These are phyloP conservation scores for Fomitopsis pinicola DNA, from an alignment of 1,284 basidiomycete genomes.

Conservation along the genomic window DNA sequence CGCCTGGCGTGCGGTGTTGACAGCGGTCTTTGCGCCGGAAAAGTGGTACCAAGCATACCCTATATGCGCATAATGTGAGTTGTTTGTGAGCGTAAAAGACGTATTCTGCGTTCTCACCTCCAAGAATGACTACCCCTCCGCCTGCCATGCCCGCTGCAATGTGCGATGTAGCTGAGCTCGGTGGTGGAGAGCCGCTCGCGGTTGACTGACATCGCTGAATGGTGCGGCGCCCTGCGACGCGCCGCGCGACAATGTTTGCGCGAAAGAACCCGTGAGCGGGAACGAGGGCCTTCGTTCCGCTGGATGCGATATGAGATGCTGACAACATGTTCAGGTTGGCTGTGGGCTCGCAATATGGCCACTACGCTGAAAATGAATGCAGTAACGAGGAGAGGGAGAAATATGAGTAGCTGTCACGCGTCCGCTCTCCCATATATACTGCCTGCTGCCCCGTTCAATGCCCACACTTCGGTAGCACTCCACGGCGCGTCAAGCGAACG, in stretches of 20 bases:
- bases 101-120: background rate
- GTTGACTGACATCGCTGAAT: conserved; percentile 1
- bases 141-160: conserved; percentile 1
- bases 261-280: background rate
- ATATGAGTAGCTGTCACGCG: background rate
- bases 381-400: background rate
- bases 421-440: background rate
- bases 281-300: background rate
- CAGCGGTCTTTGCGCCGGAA: conserved; percentile 11
- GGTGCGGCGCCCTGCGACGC: background rate
- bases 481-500: background rate
- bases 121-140: background rate
- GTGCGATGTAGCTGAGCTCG: background rate
- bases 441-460: background rate
- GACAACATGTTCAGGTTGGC: background rate
- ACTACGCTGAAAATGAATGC: background rate
- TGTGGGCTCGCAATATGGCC: background rate
- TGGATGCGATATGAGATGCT: background rate
- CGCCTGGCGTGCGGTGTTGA: conserved; percentile 5
- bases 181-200: background rate
- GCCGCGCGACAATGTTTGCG: background rate
- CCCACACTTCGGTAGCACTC: background rate
- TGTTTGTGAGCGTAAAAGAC: too few species aligned
- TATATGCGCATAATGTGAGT: background rate
- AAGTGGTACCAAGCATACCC: conserved; percentile 16